Percentiles rank a stretch among this genome's conserved stretches.
These are phyloP conservation scores for Cryptococcus sp. DNA, from an alignment of 1,284 basidiomycete genomes.

Conservation along the genomic window DNA sequence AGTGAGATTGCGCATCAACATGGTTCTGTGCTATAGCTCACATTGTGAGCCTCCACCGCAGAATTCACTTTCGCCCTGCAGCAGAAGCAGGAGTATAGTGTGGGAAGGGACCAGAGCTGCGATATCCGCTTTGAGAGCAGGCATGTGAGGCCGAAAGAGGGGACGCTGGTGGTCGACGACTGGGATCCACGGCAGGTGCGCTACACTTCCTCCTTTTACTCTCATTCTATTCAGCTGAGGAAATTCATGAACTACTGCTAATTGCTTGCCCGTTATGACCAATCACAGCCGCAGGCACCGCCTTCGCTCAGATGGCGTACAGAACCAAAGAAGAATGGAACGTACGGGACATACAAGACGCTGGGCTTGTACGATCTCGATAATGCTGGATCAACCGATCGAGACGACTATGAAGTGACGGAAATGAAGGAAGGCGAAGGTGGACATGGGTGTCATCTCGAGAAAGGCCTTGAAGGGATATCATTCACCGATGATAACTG, in stretches of 20 bases:
- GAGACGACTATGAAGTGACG: constrained; percentile 28
- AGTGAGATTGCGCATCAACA: constrained; percentile 19
- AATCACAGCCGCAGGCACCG: constrained; percentile 13
- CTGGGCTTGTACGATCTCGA: constrained; percentile 15
- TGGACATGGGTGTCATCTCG: constrained; percentile 15
- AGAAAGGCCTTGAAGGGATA: constrained; percentile 27
- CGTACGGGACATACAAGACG: constrained; percentile 21
- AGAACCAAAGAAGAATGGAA: constrained; percentile 35
- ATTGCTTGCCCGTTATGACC: too few relatives aligned
- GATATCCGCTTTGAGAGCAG: constrained; percentile 34
- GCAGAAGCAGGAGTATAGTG: constrained; percentile 34
- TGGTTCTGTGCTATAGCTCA: background rate
- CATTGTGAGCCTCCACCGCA: constrained; percentile 7
- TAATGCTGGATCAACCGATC: constrained; percentile 20
- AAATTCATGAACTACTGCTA: background rate
- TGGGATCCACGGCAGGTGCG: constrained; percentile 43
- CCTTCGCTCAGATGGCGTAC: constrained; percentile 30
- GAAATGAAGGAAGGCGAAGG: constrained; percentile 11
- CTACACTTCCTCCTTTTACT: background rate
- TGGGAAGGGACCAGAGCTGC: constrained; percentile 36
- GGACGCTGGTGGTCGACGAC: constrained; percentile 32
- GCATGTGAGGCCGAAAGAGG: constrained; percentile 32
- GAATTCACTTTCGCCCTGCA: constrained; percentile 46
- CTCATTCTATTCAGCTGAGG: background rate
- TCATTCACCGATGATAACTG: constrained; percentile 27